Conservation (phyloP, 2,329 filamentous ascomycete species). For the Berkeleyomyces basicola region DNA sequence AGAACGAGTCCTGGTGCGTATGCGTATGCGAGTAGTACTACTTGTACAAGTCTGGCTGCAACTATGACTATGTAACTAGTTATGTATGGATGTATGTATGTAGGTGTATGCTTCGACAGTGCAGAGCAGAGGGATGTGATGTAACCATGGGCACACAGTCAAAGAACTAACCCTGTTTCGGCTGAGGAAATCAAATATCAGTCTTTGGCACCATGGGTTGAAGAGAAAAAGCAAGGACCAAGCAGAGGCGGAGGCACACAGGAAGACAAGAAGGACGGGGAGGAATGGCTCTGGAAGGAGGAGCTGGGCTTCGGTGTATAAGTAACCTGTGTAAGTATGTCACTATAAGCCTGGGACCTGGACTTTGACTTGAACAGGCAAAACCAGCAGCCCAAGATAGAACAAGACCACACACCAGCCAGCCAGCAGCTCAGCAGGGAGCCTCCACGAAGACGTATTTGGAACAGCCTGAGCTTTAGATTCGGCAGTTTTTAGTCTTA, state of each 20-base stretch:
- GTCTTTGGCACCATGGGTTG: not conserved
- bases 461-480: not conserved
- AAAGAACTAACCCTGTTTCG: not conserved
- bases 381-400: not conserved
- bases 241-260: not conserved
- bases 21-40: too few species aligned
- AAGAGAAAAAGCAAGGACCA: not conserved
- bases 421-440: too few species aligned
- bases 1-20: too few species aligned
- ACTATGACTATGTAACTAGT: too few species aligned
- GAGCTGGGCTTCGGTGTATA: not conserved
- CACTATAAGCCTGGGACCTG: not conserved
- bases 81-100: not conserved
- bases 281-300: not conserved
- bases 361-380: not conserved
- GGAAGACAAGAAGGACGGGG: too few species aligned
- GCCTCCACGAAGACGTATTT: not conserved
- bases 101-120: not conserved
- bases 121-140: too few species aligned
- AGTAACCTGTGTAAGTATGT: not conserved
- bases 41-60: too few species aligned
- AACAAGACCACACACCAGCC: not conserved
- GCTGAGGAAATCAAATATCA: not conserved
- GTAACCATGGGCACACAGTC: not conserved
- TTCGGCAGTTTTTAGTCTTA: not conserved